Base-by-base conservation (phyloP, 345 rosid species). In the Populus pruinosa region DNA sequence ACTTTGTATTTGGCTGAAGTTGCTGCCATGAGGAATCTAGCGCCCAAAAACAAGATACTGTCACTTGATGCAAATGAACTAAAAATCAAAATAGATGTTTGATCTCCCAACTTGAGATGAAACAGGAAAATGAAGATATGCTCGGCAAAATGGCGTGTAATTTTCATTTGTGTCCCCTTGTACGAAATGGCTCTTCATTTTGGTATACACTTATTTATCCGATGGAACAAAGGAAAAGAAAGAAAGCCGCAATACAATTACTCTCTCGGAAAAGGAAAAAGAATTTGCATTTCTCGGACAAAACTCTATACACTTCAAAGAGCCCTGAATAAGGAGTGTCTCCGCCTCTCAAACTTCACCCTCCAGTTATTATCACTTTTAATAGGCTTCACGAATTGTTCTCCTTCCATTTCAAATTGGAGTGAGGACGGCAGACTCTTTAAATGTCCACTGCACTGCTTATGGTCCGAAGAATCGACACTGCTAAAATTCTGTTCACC, bases 401-500 rank as follows among this genome's bases (percentile, higher is more conserved):
- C 93, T 4, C 84, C 74, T 73, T 91, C 94, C 61, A 73, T 77
- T 85, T 93, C 93, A 5, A 89, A 83, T 29, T 83, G 88, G 17
- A 95, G 86, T 4, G 84, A 85, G 8, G 86, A 81, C 80, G 91
- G 96, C 85, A 95, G 78, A 88, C 90, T 81, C 87, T 84, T 90
- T 47, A 94, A 82, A 75, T 89, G 89, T 69, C 90, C 91, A 4
- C 82, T 80, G 81, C 97, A 94, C 83, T 87, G 93, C 73, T 75
- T 79, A 76, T 93, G 94, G 47, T 79, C 82, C 9, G 67, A 70
- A 27, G 83, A 79, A 76, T 69, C 69, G 50, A 56, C 75, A 77
- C 74, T 29, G 12, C 79, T 73, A 29, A 80, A 77, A 67, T 80
- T 76, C 67, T 76, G 85, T 14, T 82, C 83, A 36, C 84, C 86